Evolutionary conservation across 2,329 filamentous ascomycete species (phyloP).

Genomic region (Xylaria hypoxylon): DNA sequence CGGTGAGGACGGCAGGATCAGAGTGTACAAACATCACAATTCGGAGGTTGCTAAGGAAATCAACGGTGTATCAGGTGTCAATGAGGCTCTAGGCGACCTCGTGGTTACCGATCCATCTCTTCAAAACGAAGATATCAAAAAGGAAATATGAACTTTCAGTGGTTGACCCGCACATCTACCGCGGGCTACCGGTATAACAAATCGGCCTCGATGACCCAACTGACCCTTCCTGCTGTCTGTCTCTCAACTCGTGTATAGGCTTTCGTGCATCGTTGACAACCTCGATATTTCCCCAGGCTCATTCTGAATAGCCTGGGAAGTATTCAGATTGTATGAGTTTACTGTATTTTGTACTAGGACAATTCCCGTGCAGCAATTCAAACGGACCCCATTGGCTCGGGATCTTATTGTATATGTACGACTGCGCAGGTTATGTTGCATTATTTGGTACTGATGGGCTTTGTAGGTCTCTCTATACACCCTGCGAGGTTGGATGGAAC

Average conservation of each 20-base stretch:
- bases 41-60: conserved; percentile 24
- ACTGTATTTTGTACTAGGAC: too few relatives aligned
- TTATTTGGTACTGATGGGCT: neutral
- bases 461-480: neutral
- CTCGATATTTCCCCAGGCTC: neutral
- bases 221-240: neutral
- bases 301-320: neutral
- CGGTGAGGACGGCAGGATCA: conserved; percentile 66
- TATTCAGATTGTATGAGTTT: neutral
- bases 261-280: neutral
- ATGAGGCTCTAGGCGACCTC: conserved; percentile 44
- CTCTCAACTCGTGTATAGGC: neutral
- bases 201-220: neutral
- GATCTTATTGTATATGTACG: neutral
- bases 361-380: neutral
- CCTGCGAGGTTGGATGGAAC: neutral
- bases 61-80: conserved; percentile 27
- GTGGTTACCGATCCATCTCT: conserved; percentile 64
- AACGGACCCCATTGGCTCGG: neutral
- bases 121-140: conserved; percentile 55
- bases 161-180: neutral
- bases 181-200: conserved; percentile 1
- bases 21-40: conserved; percentile 58
- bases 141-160: conserved; percentile 47
- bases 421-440: neutral